A percentile compares a stretch with the other conserved stretches of the same genome.
These are phyloP conservation scores for Entomortierella beljakovae DNA, from an alignment of 192 early-diverging fungal species.

Conservation along the genomic window DNA sequence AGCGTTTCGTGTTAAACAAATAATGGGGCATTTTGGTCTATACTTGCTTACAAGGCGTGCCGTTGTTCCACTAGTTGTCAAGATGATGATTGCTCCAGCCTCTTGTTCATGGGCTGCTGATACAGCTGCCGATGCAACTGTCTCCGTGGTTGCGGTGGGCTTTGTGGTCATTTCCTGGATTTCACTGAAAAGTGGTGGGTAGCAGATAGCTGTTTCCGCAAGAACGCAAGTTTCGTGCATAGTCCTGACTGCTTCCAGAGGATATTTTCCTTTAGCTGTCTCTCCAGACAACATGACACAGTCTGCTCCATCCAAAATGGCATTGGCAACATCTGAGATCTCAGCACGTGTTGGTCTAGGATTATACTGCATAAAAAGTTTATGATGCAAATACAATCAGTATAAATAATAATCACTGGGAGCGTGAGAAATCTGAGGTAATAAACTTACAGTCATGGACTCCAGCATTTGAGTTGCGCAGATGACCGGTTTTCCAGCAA, in stretches of 20 bases:
- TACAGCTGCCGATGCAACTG: conserved; percentile 88
- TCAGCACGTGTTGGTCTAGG: conserved; percentile 97
- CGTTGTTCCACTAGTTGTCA: conserved; percentile 87
- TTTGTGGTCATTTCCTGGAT: conserved; percentile 77
- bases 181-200: conserved; percentile 90
- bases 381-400: background rate
- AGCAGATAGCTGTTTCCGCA: conserved; percentile 91
- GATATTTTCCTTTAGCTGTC: conserved; percentile 92
- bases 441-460: conserved; percentile 75
- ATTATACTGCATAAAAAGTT: conserved; percentile 61
- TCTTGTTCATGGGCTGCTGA: conserved; percentile 80
- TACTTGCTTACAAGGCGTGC: conserved; percentile 91
- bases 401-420: background rate
- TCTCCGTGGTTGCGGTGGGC: conserved; percentile 88
- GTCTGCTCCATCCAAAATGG: conserved; percentile 93
- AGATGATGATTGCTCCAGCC: conserved; percentile 87
- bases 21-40: conserved; percentile 88
- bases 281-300: conserved; percentile 97
- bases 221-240: conserved; percentile 73
- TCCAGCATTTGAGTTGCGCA: conserved; percentile 97
- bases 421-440: background rate
- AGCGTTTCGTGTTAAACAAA: conserved; percentile 81
- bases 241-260: conserved; percentile 86
- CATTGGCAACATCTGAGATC: conserved; percentile 96
- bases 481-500: conserved; percentile 93